Conservation (phyloP, 2,329 filamentous ascomycete genomes). For the Colletotrichum caudatum region DNA sequence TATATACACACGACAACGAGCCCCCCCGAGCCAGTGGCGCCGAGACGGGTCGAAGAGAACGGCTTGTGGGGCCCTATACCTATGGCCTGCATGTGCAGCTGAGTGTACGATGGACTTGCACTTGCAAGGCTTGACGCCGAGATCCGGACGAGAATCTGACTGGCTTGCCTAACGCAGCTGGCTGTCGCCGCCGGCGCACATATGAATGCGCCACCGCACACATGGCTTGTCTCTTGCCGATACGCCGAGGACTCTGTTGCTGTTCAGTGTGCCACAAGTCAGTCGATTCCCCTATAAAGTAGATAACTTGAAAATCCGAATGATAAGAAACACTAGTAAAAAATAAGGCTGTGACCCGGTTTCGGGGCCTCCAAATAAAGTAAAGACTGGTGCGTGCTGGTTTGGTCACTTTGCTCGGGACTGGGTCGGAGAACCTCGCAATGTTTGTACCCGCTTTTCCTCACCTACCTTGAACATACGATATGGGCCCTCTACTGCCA, state of each 20-base stretch:
- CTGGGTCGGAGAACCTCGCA: conserved; percentile 38
- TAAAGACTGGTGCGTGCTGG: conserved; percentile 26
- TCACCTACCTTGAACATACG: conserved; percentile 29
- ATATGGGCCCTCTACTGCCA: conserved; percentile 30
- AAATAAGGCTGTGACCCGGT: conserved; percentile 7
- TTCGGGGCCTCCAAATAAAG: neutral
- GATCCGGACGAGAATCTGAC: conserved; percentile 17
- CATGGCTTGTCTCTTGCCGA: conserved; percentile 8
- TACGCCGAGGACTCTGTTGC: neutral
- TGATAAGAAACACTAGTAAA: neutral
- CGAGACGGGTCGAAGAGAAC: conserved; percentile 25
- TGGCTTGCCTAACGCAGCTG: conserved; percentile 30
- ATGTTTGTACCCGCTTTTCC: conserved; percentile 36
- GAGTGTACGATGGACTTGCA: conserved; percentile 19
- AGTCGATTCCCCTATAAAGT: neutral
- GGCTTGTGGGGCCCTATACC: conserved; percentile 28
- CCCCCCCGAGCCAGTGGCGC: conserved; percentile 23
- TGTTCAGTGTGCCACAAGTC: neutral
- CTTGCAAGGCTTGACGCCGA: conserved; percentile 30
- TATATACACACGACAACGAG: conserved; percentile 32
- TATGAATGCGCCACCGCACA: conserved; percentile 1
- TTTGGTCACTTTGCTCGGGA: conserved; percentile 21
- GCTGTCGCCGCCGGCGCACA: conserved; percentile 32
- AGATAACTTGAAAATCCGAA: neutral
- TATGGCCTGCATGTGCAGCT: conserved; percentile 36